Percentiles rank a stretch among this genome's conserved stretches.
Conservation (phyloP, 345 rosid genomes). For the Lepidium africanum region DNA sequence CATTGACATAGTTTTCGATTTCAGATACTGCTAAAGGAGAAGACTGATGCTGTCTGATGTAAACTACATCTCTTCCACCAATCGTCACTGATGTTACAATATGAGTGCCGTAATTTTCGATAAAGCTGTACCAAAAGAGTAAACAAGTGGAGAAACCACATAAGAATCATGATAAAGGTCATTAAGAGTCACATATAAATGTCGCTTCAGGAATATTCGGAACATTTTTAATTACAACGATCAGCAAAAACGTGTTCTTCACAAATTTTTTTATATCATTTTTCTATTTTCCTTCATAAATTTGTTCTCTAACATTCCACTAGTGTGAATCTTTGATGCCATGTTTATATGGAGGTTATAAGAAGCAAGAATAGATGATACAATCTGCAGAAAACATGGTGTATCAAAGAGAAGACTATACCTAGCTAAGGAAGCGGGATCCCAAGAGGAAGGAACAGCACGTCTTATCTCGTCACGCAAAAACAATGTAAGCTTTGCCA, state of each 20-base stretch:
- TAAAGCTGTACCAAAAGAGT: conserved; percentile 47
- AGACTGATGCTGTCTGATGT: conserved; percentile 85
- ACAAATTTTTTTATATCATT: background rate
- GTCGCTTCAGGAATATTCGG: background rate
- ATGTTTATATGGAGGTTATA: background rate
- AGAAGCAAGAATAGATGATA: background rate
- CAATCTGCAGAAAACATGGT: background rate
- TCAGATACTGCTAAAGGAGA: conserved; percentile 61
- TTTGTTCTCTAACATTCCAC: background rate
- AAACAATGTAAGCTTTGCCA: conserved; percentile 45
- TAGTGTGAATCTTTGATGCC: background rate
- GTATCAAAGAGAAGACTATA: background rate
- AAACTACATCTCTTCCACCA: conserved; percentile 96
- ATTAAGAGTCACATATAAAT: conserved; percentile 2
- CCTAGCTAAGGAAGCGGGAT: conserved; percentile 96
- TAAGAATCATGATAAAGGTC: conserved; percentile 9
- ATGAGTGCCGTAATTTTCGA: conserved; percentile 82
- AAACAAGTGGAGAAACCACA: conserved; percentile 11
- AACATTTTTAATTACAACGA: background rate
- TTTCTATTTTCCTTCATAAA: background rate
- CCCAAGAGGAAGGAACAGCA: conserved; percentile 95
- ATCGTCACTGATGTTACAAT: conserved; percentile 84
- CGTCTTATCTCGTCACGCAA: conserved; percentile 55
- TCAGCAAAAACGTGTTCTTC: background rate
- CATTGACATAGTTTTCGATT: conserved; percentile 72